Evolutionary conservation across 2,329 filamentous ascomycete species (phyloP), one percentile per base, ranked within the genome.

Genomic region (Pseudopithomyces chartarum): DNA sequence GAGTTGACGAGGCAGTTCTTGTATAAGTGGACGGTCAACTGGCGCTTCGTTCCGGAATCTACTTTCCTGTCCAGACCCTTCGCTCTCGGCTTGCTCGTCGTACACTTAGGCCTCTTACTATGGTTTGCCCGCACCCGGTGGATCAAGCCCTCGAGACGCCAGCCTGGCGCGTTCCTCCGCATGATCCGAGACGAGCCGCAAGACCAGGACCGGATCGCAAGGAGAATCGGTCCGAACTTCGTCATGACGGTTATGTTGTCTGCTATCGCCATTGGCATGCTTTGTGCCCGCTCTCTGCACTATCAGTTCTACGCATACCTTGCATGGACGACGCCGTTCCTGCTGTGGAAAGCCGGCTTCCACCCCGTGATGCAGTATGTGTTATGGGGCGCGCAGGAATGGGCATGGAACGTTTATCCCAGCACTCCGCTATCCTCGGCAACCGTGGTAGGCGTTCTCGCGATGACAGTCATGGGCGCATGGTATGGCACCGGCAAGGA

Each of bases 1-100:
- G 92, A 99, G 78, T 84, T 99, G 56, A 92, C 90, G 45, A 85
- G 95, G 53, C 87, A 91, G 66, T 99, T 99, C 78, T 83, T 97
- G 67, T 98, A 94, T 82, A 92, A 94, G 78, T 99, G 95, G 95
- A 99, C 95, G 0, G 95, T 99, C 64, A 99, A 99, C 76, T 99
- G 95, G 95, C 87, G 93, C 52, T 98, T 98, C 73, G 78, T 97
- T n/a, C 88, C 90, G 15, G 92, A 97, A 76, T 85, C 90, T 6
- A 76, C 80, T 0, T 99, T 99, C 68, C 83, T 96, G 45, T 89
- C 87, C 64, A 84, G 80, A 57, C 73, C 79, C 1, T 96, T 97
- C 71, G 86, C 92, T 23, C 65, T 88, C 17, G 75, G 78, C 13
- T 82, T 97, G 49, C 81, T 97, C 23, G 81, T 76, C 1, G 70